Evolutionary conservation across 257 asterid species (phyloP).

Genomic region (Fraxinus pennsylvanica): DNA sequence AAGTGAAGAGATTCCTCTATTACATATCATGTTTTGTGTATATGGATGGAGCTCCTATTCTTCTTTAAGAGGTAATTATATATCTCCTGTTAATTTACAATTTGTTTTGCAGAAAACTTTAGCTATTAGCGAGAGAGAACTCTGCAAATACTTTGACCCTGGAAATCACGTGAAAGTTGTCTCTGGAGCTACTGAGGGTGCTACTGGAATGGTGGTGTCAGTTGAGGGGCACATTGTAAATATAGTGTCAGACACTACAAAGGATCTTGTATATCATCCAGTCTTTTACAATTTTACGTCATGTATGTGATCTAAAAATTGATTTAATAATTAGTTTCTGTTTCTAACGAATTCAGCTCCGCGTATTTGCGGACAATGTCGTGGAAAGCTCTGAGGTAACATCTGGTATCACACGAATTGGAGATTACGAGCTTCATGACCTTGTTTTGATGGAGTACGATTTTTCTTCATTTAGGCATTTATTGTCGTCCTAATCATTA

Average conservation of each 20-base stretch:
- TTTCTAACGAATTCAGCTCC: constrained; percentile 47
- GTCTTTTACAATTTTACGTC: background rate
- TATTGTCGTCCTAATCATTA: background rate
- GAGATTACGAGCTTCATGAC: constrained; percentile 96
- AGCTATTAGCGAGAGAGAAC: constrained; percentile 76
- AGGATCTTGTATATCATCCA: constrained; percentile 67
- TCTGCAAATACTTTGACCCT: constrained; percentile 90
- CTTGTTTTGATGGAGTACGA: constrained; percentile 84
- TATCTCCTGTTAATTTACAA: constrained; percentile 23
- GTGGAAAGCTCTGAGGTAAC: constrained; percentile 98
- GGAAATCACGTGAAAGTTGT: constrained; percentile 96
- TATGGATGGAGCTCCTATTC: constrained; percentile 4
- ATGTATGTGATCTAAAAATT: constrained; percentile 7
- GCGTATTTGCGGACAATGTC: constrained; percentile 91
- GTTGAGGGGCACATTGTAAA: constrained; percentile 95
- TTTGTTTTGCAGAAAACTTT: constrained; percentile 61
- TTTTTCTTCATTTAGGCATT: constrained; percentile 4
- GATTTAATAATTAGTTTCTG: constrained; percentile 7
- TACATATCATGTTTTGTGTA: background rate
- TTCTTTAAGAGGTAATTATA: constrained; percentile 14
- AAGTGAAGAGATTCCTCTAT: constrained; percentile 23
- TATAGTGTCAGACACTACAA: constrained; percentile 94
- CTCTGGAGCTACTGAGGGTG: constrained; percentile 92
- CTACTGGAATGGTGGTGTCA: constrained; percentile 97
- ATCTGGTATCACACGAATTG: constrained; percentile 81